Percentiles rank a stretch among this genome's conserved stretches.
phyloP scores from a whole-genome alignment of 2,329 filamentous ascomycete species.

The Diaporthe ilicicola region DNA sequence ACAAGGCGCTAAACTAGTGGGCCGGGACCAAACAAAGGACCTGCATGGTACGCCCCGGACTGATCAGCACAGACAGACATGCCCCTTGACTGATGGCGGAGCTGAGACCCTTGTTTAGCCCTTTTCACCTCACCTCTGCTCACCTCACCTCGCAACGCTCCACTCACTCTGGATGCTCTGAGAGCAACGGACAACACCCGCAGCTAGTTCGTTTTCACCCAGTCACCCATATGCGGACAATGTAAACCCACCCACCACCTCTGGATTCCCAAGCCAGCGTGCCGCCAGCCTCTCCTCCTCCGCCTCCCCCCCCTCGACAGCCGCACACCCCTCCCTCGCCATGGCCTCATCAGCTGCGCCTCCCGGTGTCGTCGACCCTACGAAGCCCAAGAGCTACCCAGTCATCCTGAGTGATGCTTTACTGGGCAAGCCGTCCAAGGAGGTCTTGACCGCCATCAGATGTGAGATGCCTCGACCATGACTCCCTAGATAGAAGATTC shows the following conservation, averaged over 20 bases:
- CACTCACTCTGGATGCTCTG: not conserved
- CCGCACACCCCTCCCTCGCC: not conserved
- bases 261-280: slow-evolving; percentile 14
- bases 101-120: not conserved
- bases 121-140: not conserved
- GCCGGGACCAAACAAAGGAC: slow-evolving; percentile 10
- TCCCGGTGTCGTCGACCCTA: slow-evolving; percentile 62
- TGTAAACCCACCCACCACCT: slow-evolving; percentile 1
- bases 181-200: slow-evolving; percentile 5
- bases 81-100: slow-evolving; percentile 14
- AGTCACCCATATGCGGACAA: not conserved
- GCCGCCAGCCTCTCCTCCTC: not conserved
- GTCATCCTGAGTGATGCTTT: slow-evolving; percentile 71
- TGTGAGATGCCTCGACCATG: slow-evolving; percentile 56
- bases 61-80: slow-evolving; percentile 24
- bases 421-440: slow-evolving; percentile 62
- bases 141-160: not conserved
- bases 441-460: slow-evolving; percentile 67
- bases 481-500: not conserved
- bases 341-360: slow-evolving; percentile 41
- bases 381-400: slow-evolving; percentile 68
- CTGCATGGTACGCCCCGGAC: slow-evolving; percentile 20
- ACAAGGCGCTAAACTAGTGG: slow-evolving; percentile 11
- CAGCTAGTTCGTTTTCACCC: not conserved
- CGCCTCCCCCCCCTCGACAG: not conserved